Conservation (phyloP, 2,329 filamentous ascomycete genomes). For the Coniochaeta sp. region DNA sequence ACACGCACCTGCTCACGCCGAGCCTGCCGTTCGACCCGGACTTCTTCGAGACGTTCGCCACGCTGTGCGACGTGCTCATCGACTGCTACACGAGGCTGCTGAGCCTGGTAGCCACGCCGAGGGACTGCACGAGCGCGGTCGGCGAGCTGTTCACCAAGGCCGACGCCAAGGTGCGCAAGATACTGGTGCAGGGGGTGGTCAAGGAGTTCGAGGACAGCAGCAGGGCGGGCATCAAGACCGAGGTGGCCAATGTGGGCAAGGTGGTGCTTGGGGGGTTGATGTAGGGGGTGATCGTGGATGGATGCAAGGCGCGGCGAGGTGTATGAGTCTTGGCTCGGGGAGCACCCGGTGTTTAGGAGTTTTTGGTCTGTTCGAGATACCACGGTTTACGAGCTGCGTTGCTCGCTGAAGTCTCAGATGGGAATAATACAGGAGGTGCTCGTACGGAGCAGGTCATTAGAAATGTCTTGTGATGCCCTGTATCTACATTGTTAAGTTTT, state of each 20-base stretch:
- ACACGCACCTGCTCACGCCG: conserved; percentile 82
- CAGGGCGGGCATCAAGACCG: conserved; percentile 65
- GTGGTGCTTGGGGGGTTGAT: conserved; percentile 85
- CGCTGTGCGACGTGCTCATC: conserved; percentile 89
- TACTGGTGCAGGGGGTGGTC: conserved; percentile 78
- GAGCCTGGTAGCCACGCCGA: conserved; percentile 64
- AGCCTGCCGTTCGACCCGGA: conserved; percentile 92
- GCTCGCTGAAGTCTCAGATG: no score
- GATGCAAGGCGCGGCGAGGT: background rate
- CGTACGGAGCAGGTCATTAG: no score
- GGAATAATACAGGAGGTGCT: no score
- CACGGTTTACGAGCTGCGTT: no score
- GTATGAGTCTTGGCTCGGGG: no score
- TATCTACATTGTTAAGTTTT: no score
- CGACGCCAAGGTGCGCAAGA: conserved; percentile 77
- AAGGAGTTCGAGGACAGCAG: conserved; percentile 91
- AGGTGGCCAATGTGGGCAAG: conserved; percentile 79
- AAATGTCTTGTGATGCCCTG: no score
- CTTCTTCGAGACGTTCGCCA: conserved; percentile 94
- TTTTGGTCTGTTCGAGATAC: conserved; percentile 1
- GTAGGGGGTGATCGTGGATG: conserved; percentile 23
- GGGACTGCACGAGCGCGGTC: conserved; percentile 61
- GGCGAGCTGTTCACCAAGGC: conserved; percentile 87
- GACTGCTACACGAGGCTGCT: conserved; percentile 82
- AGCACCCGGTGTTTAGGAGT: background rate